Evolutionary conservation across 345 rosid species (phyloP).

Genomic region (Ceriops decandra): DNA sequence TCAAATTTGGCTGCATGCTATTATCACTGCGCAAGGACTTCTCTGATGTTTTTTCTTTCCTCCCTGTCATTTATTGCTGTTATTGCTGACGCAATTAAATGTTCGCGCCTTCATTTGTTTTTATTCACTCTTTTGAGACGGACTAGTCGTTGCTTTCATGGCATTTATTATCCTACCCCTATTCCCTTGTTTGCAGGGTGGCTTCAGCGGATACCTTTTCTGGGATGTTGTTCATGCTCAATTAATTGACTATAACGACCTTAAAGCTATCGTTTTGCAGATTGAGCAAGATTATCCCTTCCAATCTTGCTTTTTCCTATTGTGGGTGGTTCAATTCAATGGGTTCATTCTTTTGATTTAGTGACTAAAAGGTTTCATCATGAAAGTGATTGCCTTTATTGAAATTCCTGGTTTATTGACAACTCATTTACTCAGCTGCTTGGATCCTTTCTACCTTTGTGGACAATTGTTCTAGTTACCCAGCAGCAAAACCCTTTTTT

Average conservation of each 20-base stretch:
- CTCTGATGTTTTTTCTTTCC: conserved; percentile 29
- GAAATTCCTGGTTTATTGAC: background rate
- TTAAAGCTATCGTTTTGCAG: conserved; percentile 26
- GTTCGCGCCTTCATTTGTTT: conserved; percentile 28
- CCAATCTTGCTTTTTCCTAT: conserved; percentile 12
- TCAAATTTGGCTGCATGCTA: conserved; percentile 20
- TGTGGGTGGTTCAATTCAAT: conserved; percentile 18
- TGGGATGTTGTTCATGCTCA: conserved; percentile 10
- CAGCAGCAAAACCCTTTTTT: background rate
- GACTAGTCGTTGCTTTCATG: conserved; percentile 33
- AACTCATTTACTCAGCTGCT: background rate
- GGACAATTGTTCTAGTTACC: background rate
- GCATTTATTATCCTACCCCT: conserved; percentile 33
- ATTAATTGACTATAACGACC: conserved; percentile 41
- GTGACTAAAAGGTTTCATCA: conserved; percentile 7
- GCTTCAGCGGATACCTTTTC: conserved; percentile 18
- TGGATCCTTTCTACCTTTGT: background rate
- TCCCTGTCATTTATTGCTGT: conserved; percentile 36
- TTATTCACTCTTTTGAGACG: conserved; percentile 31
- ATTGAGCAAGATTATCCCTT: conserved; percentile 14
- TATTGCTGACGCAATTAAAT: conserved; percentile 22
- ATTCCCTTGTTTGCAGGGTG: conserved; percentile 24
- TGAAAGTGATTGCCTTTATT: conserved; percentile 20
- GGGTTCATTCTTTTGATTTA: conserved; percentile 16
- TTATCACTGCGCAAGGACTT: conserved; percentile 16